Evolutionary conservation across 2,329 filamentous ascomycete genomes (phyloP).

Genomic region (Ophiostoma fasciatum): DNA sequence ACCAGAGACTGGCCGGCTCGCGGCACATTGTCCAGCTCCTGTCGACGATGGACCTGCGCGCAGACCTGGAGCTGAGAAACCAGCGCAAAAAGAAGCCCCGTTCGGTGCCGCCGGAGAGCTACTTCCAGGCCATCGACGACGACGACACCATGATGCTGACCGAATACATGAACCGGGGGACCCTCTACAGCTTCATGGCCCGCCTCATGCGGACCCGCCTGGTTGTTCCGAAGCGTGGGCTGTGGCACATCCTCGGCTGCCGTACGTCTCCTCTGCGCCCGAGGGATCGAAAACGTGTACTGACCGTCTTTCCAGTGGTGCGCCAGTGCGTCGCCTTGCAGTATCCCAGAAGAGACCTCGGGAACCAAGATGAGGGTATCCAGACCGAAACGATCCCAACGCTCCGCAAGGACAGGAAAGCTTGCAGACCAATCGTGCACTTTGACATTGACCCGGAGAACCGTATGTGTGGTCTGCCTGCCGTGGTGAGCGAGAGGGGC

Average conservation of each 20-base stretch:
- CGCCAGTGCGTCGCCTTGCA: constrained; percentile 2
- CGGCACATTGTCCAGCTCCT: not conserved
- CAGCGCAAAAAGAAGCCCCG: not conserved
- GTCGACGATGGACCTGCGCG: not conserved
- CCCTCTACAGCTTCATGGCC: not conserved
- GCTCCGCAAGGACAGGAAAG: too few relatives aligned
- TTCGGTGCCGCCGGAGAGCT: too few relatives aligned
- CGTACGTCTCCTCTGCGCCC: too few relatives aligned
- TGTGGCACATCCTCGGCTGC: constrained; percentile 4
- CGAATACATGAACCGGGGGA: constrained; percentile 4
- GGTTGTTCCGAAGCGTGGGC: not conserved
- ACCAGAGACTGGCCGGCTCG: not conserved
- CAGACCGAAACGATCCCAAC: too few relatives aligned
- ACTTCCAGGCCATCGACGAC: not conserved
- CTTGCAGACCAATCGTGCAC: too few relatives aligned
- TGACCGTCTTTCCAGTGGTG: not conserved
- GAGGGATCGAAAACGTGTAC: too few relatives aligned
- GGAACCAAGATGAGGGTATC: too few relatives aligned
- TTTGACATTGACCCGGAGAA: constrained; percentile 8
- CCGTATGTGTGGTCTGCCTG: too few relatives aligned
- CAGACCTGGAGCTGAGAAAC: not conserved
- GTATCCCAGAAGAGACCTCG: too few relatives aligned
- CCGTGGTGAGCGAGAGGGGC: too few relatives aligned
- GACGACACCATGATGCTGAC: not conserved
- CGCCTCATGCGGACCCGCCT: not conserved